Evolutionary conservation across 371 early-diverging fungal genomes (phyloP).

Genomic region (Mucor mucedo): DNA sequence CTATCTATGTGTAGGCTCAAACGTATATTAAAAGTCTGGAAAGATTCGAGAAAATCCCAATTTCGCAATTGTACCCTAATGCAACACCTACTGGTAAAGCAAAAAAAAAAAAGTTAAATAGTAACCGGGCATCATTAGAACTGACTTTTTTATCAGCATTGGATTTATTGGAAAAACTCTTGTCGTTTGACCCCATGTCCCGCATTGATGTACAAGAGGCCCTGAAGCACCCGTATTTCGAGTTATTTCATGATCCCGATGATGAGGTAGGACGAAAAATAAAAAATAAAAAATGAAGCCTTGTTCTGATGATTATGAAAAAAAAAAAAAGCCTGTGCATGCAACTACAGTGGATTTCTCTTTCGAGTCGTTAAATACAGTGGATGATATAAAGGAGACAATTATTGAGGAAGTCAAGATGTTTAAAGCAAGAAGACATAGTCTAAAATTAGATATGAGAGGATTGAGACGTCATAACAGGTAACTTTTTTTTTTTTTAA

Average conservation of each 20-base stretch:
- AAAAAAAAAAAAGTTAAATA: neutral
- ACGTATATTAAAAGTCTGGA: conserved; percentile 93
- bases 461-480: conserved; percentile 25
- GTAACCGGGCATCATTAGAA: too few species aligned
- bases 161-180: conserved; percentile 79
- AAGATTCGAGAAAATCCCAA: conserved; percentile 86
- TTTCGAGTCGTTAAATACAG: conserved; percentile 84
- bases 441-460: conserved; percentile 27
- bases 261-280: conserved; percentile 47
- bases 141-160: conserved; percentile 26
- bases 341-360: conserved; percentile 86
- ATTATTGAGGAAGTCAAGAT: conserved; percentile 90
- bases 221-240: conserved; percentile 79
- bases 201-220: conserved; percentile 88
- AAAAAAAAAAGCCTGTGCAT: conserved; percentile 71
- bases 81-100: conserved; percentile 67
- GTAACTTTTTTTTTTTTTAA: conserved; percentile 2
- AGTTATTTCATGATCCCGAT: conserved; percentile 77
- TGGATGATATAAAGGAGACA: conserved; percentile 86
- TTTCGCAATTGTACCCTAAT: conserved; percentile 79
- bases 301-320: neutral
- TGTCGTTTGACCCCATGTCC: conserved; percentile 81
- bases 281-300: too few species aligned
- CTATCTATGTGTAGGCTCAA: conserved; percentile 82
- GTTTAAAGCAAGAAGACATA: conserved; percentile 61